Conservation (phyloP, 345 rosid species). For the Eutrema japonicum region DNA sequence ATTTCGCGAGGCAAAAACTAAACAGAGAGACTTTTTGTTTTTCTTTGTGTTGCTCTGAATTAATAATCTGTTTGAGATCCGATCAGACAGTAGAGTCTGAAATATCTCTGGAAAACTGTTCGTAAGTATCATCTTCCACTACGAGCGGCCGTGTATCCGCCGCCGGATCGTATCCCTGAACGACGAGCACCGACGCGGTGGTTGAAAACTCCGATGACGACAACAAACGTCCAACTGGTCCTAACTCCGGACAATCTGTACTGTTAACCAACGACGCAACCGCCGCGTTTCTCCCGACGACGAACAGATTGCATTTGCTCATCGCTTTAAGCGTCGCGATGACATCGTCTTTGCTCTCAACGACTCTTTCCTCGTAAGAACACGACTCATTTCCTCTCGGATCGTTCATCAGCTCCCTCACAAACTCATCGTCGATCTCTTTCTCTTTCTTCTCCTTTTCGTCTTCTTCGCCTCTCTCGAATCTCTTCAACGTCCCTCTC, state of each 20-base stretch:
- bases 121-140: conserved; percentile 33
- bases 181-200: conserved; percentile 52
- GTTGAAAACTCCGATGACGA: conserved; percentile 53
- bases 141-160: conserved; percentile 42
- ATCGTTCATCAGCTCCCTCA: conserved; percentile 40
- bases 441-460: conserved; percentile 35
- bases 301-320: conserved; percentile 48
- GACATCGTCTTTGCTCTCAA: conserved; percentile 47
- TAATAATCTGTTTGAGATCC: neutral
- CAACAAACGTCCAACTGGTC: conserved; percentile 53
- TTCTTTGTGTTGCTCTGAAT: conserved; percentile 9
- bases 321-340: conserved; percentile 39
- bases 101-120: conserved; percentile 30
- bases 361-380: conserved; percentile 43
- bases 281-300: conserved; percentile 53
- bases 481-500: conserved; percentile 30
- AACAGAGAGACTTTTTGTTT: neutral
- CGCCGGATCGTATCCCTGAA: conserved; percentile 50
- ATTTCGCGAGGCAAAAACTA: neutral
- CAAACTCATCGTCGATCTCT: conserved; percentile 35
- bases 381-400: conserved; percentile 43
- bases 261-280: conserved; percentile 38
- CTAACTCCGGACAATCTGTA: conserved; percentile 55
- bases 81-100: conserved; percentile 33
- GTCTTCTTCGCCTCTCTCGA: conserved; percentile 28